Evolutionary conservation across 768 basidiomycete species (phyloP).

Genomic region (Leccinum fibrillosum): DNA sequence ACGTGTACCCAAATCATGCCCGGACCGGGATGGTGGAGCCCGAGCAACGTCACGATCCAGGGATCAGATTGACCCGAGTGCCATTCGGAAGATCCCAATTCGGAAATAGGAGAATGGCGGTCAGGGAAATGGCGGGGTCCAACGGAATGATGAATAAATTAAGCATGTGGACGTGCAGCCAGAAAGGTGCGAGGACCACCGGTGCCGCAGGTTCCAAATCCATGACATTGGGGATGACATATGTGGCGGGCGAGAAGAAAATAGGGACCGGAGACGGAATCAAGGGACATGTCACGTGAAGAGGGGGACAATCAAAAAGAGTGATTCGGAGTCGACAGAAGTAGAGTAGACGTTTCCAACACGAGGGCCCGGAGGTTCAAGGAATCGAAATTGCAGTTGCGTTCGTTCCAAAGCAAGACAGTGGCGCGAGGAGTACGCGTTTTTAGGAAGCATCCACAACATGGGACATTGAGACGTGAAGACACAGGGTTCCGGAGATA

Average conservation of each 20-base stretch:
- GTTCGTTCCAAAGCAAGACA: constrained; percentile 9
- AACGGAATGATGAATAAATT: constrained; percentile 4
- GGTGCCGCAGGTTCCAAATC: constrained; percentile 14
- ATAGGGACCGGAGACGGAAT: background rate
- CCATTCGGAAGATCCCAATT: constrained; percentile 13
- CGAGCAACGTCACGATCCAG: constrained; percentile 9
- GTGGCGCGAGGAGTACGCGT: constrained; percentile 1
- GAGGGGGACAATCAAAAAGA: background rate
- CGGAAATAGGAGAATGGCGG: constrained; percentile 2
- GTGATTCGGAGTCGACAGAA: constrained; percentile 6
- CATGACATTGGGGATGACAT: constrained; percentile 2
- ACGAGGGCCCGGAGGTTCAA: constrained; percentile 29
- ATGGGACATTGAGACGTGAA: constrained; percentile 6
- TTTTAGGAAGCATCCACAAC: constrained; percentile 4
- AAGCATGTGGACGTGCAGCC: background rate
- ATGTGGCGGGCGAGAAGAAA: background rate
- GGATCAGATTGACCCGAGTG: constrained; percentile 1
- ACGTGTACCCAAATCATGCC: background rate
- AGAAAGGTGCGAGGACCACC: constrained; percentile 1
- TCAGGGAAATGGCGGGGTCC: constrained; percentile 1
- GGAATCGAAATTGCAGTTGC: constrained; percentile 23
- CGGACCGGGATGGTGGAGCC: background rate
- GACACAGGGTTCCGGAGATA: constrained; percentile 19
- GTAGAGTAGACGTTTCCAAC: constrained; percentile 6
- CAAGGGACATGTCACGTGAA: constrained; percentile 1